Base-by-base conservation (phyloP, 345 rosid genomes). In the Dipteronia sinensis region DNA sequence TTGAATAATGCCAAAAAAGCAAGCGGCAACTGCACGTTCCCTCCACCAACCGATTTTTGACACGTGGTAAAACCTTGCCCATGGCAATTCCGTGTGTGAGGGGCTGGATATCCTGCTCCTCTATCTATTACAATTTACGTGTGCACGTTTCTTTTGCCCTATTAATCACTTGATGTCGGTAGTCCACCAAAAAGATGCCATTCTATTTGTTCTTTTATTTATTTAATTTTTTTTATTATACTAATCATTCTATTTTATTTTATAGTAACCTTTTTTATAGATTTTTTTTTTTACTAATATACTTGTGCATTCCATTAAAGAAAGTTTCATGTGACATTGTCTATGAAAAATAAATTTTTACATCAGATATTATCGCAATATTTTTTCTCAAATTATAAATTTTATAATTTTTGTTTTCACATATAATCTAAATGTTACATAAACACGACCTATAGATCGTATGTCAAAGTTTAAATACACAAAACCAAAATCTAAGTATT, bases 21-120 rank as follows among this genome's bases (percentile, higher is more conserved):
- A 63, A 67, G 78, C 83, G 78, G 83, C 71, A 56, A n/a, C 10
- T 65, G 79, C 78, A 83, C 80, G 85, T 81, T 75, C 42, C 46
- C 46, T 63, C 31, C 10, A 12, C 83, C 67, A 77, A 38, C 73
- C 1, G 11, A 0, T 2, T n/a, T 2, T 3, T 3, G 79, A 23
- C 79, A 81, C 79, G 84, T 83, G 76, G 65, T 6, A 62, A 46
- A 27, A 56, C 22, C 0, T 1, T 34, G 62, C 53, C 5, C 15
- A 59, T 15, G 42, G 27, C 58, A 56, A 23, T 63, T 31, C 73
- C 73, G 76, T 69, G 61, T 82, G 72, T 53, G 62, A 71, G 71
- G 69, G 0, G 46, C 22, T 1, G 53, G 79, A 67, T 76, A 49
- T 42, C 38, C 63, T 31, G 63, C 65, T 63, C 23, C 63, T 46